These are phyloP conservation scores for Angomonas ambiguus DNA, from an alignment of 208 protist species.

Conservation along the genomic window DNA sequence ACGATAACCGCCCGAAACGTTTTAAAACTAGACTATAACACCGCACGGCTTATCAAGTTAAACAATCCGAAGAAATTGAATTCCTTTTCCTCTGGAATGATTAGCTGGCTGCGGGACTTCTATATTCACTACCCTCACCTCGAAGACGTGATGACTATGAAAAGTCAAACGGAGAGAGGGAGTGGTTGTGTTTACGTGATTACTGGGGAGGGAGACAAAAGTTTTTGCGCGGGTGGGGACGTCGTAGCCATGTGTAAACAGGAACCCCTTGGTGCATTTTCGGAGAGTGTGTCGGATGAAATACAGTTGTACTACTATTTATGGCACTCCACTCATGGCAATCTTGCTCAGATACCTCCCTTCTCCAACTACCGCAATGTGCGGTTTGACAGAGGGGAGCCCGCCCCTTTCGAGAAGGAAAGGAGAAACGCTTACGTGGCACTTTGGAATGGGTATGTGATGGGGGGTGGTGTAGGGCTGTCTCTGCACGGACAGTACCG, in stretches of 20 bases:
- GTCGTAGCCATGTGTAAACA: conserved; percentile 40
- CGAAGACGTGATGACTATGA: conserved; percentile 11
- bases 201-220: conserved; percentile 59
- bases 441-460: conserved; percentile 76
- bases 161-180: not conserved
- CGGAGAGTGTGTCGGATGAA: conserved; percentile 58
- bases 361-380: not conserved
- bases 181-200: conserved; percentile 32
- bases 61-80: not conserved
- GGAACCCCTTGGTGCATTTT: conserved; percentile 18
- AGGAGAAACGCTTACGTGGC: conserved; percentile 58
- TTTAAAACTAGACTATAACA: not conserved
- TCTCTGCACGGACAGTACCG: conserved; percentile 65
- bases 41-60: not conserved
- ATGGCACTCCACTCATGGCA: conserved; percentile 2
- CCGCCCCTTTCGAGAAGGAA: not conserved
- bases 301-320: conserved; percentile 72
- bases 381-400: not conserved
- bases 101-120: conserved; percentile 16
- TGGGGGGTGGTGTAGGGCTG: conserved; percentile 79
- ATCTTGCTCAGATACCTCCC: not conserved
- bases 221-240: conserved; percentile 87
- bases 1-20: not conserved
- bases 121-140: conserved; percentile 33
- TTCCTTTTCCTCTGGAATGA: not conserved